Conservation (phyloP, 1,284 basidiomycete genomes). For the Thecaphora frezii region DNA sequence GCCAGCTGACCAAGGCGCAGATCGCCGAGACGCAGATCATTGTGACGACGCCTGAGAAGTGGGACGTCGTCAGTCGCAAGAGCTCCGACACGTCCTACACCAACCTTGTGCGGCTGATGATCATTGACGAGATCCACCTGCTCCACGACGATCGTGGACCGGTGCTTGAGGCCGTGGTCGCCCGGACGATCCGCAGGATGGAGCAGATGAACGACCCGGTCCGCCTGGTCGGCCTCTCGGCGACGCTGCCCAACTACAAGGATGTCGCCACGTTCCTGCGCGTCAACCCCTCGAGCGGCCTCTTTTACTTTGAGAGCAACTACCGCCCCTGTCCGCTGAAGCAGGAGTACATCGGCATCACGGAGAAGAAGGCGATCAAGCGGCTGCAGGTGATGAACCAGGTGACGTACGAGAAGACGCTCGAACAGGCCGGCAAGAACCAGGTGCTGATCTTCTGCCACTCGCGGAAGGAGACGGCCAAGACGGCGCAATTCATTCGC, state of each 20-base stretch:
- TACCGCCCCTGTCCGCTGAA: conserved; percentile 96
- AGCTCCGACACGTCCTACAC: conserved; percentile 94
- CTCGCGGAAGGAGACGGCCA: conserved; percentile 98
- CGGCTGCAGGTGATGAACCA: conserved; percentile 81
- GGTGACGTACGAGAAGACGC: conserved; percentile 81
- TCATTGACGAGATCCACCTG: conserved; percentile 97
- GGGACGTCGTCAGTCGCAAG: conserved; percentile 98
- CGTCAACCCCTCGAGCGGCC: conserved; percentile 83
- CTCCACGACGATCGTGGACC: conserved; percentile 97
- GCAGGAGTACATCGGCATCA: conserved; percentile 94
- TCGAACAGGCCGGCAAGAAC: conserved; percentile 64
- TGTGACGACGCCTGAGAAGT: conserved; percentile 98
- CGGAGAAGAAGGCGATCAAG: conserved; percentile 78
- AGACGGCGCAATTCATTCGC: conserved; percentile 79
- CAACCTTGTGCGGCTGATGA: conserved; percentile 80
- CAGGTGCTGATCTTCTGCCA: conserved; percentile 99
- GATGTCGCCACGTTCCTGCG: conserved; percentile 95
- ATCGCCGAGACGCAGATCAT: conserved; percentile 97
- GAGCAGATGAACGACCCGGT: conserved; percentile 96
- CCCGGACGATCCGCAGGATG: conserved; percentile 86
- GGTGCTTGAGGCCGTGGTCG: conserved; percentile 97
- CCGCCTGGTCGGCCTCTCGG: conserved; percentile 94
- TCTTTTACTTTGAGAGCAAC: conserved; percentile 98
- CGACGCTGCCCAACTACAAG: conserved; percentile 94
- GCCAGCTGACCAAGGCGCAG: conserved; percentile 93